Percentiles rank a stretch among this genome's conserved stretches.
Conservation (phyloP, 2,329 filamentous ascomycete species). For the Colletotrichum eremochloae region DNA sequence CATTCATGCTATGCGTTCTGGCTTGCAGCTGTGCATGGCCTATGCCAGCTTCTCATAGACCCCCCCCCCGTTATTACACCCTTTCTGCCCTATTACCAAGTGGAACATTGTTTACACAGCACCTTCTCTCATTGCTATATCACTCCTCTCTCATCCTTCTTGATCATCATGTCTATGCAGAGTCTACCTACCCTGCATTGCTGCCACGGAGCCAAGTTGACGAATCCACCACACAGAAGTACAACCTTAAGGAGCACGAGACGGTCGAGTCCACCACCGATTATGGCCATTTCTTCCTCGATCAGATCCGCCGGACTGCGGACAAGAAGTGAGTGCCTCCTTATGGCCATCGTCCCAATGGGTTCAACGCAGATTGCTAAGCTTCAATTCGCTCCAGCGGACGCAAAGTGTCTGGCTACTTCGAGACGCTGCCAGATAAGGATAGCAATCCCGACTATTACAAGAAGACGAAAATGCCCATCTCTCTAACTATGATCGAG, state of each 20-base stretch:
- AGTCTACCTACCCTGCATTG: constrained; percentile 20
- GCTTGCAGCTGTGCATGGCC: constrained; percentile 9
- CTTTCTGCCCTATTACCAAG: background rate
- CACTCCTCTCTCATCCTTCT: constrained; percentile 9
- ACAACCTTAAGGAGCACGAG: constrained; percentile 69
- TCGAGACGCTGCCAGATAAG: constrained; percentile 78
- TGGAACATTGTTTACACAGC: constrained; percentile 7
- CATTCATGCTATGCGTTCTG: background rate
- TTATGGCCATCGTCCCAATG: too few relatives aligned
- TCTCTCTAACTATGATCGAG: constrained; percentile 84
- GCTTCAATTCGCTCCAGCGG: constrained; percentile 63
- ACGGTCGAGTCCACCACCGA: constrained; percentile 77
- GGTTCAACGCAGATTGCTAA: constrained; percentile 1
- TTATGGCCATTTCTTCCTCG: constrained; percentile 79
- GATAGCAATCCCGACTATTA: constrained; percentile 81
- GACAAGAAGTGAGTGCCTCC: constrained; percentile 80
- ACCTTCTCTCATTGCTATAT: constrained; percentile 18
- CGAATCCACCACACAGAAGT: constrained; percentile 50
- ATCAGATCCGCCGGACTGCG: constrained; percentile 79
- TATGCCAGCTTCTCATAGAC: background rate
- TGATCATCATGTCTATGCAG: constrained; percentile 15
- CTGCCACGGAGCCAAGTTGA: constrained; percentile 34
- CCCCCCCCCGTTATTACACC: background rate
- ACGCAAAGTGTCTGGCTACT: constrained; percentile 79
- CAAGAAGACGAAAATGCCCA: constrained; percentile 79